Percentiles rank a stretch among this genome's conserved stretches.
Evolutionary conservation across 2,329 filamentous ascomycete species (phyloP).

Genomic region (Colletotrichum simmondsii): DNA sequence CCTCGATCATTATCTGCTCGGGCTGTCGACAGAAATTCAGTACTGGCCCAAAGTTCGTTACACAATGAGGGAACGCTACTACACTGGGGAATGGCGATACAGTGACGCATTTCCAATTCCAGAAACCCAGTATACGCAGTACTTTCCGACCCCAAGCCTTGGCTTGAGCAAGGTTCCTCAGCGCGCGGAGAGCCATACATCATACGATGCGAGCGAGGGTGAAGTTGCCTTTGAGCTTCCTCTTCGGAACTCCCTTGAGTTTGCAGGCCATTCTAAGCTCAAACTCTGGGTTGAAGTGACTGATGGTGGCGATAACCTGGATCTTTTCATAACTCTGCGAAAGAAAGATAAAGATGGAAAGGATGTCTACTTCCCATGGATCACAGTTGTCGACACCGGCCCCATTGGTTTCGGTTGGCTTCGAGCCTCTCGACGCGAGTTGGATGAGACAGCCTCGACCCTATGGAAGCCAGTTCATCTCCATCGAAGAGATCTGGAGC

Average conservation of each 20-base stretch:
- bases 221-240: neutral
- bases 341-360: neutral
- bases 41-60: neutral
- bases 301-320: neutral
- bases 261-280: neutral
- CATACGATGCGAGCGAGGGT: neutral
- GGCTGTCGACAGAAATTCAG: neutral
- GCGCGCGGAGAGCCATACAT: neutral
- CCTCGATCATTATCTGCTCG: neutral
- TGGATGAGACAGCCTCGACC: neutral
- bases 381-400: neutral
- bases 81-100: neutral
- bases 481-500: neutral
- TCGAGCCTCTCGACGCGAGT: neutral
- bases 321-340: neutral
- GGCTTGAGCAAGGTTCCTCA: neutral
- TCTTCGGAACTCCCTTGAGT: neutral
- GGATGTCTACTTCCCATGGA: neutral
- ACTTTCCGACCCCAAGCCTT: neutral
- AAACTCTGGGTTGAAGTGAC: neutral
- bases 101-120: neutral
- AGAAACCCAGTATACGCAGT: neutral
- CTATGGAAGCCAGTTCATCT: neutral
- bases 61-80: neutral
- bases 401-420: neutral